These are phyloP conservation scores for Calonectria naviculata DNA, from an alignment of 2,329 filamentous ascomycete species.

Conservation along the genomic window DNA sequence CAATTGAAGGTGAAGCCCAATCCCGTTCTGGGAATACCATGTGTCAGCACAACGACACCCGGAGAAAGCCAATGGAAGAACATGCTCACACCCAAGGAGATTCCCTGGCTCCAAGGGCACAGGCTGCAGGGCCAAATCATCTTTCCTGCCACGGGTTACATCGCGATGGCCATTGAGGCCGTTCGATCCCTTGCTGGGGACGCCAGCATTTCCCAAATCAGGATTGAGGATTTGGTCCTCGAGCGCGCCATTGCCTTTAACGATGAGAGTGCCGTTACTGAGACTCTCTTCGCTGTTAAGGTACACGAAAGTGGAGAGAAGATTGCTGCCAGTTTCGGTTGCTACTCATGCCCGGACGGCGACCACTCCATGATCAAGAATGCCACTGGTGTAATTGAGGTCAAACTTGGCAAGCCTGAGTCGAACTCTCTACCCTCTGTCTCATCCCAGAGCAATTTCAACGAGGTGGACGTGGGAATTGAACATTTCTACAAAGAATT, in stretches of 20 bases:
- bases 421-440: background rate
- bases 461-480: background rate
- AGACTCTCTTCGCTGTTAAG: slow-evolving; percentile 15
- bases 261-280: slow-evolving; percentile 8
- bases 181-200: background rate
- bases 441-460: background rate
- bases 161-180: slow-evolving; percentile 17
- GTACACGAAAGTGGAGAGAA: background rate
- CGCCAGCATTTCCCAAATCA: background rate
- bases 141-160: slow-evolving; percentile 20
- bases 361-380: background rate
- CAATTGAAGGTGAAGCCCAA: slow-evolving; percentile 3
- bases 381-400: background rate
- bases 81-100: slow-evolving; percentile 3
- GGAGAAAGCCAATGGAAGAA: slow-evolving; percentile 18
- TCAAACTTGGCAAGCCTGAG: background rate
- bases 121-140: slow-evolving; percentile 21
- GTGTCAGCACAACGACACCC: background rate
- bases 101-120: slow-evolving; percentile 17
- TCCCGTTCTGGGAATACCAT: background rate
- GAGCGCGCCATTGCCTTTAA: slow-evolving; percentile 21
- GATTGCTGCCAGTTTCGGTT: slow-evolving; percentile 5
- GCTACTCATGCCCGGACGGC: slow-evolving; percentile 8
- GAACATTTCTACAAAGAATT: background rate
- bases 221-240: slow-evolving; percentile 10